A percentile compares a stretch with the other conserved stretches of the same genome.
Conservation (phyloP, 1,284 basidiomycete species). For the Pseudozyma flocculosa region DNA sequence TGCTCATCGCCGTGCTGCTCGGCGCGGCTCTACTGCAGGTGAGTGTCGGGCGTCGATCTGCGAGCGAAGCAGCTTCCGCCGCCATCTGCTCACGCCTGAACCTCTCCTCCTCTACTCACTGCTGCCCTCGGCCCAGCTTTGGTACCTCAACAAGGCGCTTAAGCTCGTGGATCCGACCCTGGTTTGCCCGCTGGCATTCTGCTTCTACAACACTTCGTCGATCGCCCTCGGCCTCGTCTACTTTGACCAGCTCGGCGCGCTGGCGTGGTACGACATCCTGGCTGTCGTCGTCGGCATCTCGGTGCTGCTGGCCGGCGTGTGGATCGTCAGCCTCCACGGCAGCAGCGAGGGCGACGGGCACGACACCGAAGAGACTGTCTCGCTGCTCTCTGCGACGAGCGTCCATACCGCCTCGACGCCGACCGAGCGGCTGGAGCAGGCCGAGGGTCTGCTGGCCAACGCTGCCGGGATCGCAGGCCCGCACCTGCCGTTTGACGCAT, state of each 20-base stretch:
- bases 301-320: slow-evolving; percentile 81
- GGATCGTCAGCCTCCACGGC: slow-evolving; percentile 70
- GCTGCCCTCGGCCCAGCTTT: too few relatives aligned
- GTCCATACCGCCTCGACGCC: slow-evolving; percentile 1
- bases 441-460: slow-evolving; percentile 29
- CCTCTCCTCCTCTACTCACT: too few relatives aligned
- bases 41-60: too few relatives aligned
- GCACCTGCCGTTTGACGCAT: slow-evolving; percentile 23
- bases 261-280: slow-evolving; percentile 69
- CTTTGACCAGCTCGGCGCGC: slow-evolving; percentile 80
- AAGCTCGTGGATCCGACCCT: slow-evolving; percentile 73
- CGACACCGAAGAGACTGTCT: slow-evolving; percentile 11
- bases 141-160: slow-evolving; percentile 89
- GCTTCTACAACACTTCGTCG: slow-evolving; percentile 90
- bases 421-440: slow-evolving; percentile 4
- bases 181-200: slow-evolving; percentile 91
- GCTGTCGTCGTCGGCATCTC: slow-evolving; percentile 78
- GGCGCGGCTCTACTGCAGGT: slow-evolving; percentile 68
- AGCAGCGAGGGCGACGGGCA: slow-evolving; percentile 14
- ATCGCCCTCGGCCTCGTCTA: slow-evolving; percentile 68
- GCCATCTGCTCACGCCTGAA: not conserved
- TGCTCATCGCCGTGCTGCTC: slow-evolving; percentile 70
- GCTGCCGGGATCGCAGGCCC: slow-evolving; percentile 38
- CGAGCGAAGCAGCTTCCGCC: too few relatives aligned
- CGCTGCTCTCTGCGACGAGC: slow-evolving; percentile 9